These are phyloP conservation scores for Diaporthe citriasiana DNA, from an alignment of 2,329 filamentous ascomycete species.

Conservation along the genomic window DNA sequence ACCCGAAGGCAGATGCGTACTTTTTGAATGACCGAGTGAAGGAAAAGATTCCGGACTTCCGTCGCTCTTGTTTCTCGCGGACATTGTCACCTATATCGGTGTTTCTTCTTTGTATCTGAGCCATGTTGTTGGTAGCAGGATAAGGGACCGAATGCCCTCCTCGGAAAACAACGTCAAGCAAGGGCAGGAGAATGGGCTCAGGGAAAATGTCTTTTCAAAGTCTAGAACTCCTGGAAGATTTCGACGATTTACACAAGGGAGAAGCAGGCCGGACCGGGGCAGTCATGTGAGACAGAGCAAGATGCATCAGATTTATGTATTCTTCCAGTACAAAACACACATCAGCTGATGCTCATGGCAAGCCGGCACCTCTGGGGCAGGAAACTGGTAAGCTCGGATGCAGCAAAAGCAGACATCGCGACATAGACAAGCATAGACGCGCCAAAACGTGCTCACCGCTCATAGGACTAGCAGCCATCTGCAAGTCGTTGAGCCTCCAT, in stretches of 20 bases:
- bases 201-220: background rate
- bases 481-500: conserved; percentile 37
- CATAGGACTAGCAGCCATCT: conserved; percentile 38
- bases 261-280: conserved; percentile 1
- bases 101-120: conserved; percentile 39
- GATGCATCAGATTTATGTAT: conserved; percentile 31
- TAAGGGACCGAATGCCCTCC: background rate
- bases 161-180: background rate
- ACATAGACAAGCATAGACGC: conserved; percentile 24
- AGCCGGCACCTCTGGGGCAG: conserved; percentile 19
- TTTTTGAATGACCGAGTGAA: conserved; percentile 42
- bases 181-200: background rate
- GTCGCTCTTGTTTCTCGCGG: conserved; percentile 34
- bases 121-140: conserved; percentile 26
- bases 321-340: background rate
- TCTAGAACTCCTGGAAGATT: background rate
- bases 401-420: conserved; percentile 28
- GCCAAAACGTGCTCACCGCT: conserved; percentile 42
- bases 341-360: conserved; percentile 22
- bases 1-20: conserved; percentile 31
- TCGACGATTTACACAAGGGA: background rate
- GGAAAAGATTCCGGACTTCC: conserved; percentile 42
- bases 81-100: conserved; percentile 35
- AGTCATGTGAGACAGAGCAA: background rate
- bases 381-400: conserved; percentile 18